Conservation (phyloP, 805 yeast genomes). For the Cyberlindnera nakhonratchasimensis region DNA sequence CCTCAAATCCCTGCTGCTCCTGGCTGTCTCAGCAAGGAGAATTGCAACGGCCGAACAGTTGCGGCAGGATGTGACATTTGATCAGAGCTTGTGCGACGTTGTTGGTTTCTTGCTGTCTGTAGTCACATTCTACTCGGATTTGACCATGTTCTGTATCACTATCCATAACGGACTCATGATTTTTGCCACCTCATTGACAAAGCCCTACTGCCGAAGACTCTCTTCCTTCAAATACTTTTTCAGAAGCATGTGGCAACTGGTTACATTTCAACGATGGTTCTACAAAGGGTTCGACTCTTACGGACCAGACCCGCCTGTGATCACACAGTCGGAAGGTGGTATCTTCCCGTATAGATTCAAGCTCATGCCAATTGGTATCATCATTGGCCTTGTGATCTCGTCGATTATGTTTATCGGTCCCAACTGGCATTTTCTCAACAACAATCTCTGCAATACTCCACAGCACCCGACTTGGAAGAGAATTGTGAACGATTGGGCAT, state of each 20-base stretch:
- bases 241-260: slow-evolving; percentile 4
- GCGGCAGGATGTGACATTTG: background rate
- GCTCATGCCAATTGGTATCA: background rate
- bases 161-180: slow-evolving; percentile 23
- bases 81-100: slow-evolving; percentile 18
- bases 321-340: slow-evolving; percentile 23
- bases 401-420: slow-evolving; percentile 18
- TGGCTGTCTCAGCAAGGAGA: slow-evolving; percentile 6
- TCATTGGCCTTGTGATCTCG: slow-evolving; percentile 4
- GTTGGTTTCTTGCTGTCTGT: slow-evolving; percentile 19
- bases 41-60: background rate
- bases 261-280: slow-evolving; percentile 6
- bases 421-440: slow-evolving; percentile 9
- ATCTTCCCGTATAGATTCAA: slow-evolving; percentile 13
- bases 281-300: slow-evolving; percentile 4
- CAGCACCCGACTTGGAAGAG: slow-evolving; percentile 21
- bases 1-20: slow-evolving; percentile 16
- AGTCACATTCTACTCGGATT: slow-evolving; percentile 18
- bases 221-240: slow-evolving; percentile 8
- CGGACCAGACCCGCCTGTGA: slow-evolving; percentile 7
- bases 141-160: slow-evolving; percentile 19
- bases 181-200: slow-evolving; percentile 15
- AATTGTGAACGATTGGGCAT: slow-evolving; percentile 17
- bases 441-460: slow-evolving; percentile 20
- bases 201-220: slow-evolving; percentile 9